Conservation (phyloP, 2,329 filamentous ascomycete genomes). For the Dothidotthia symphoricarpi region DNA sequence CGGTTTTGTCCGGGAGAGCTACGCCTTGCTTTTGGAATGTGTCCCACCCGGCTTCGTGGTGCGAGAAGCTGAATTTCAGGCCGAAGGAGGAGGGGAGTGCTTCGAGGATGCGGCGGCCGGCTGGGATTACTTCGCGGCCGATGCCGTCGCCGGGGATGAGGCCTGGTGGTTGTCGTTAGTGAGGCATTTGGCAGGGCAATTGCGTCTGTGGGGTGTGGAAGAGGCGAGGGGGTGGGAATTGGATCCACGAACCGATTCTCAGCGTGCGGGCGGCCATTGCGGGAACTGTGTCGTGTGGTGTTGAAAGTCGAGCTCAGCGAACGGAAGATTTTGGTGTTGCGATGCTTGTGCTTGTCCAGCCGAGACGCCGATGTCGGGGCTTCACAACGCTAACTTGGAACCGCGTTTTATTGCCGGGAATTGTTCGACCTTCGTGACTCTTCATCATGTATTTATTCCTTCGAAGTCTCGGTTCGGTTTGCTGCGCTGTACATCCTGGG, state of each 20-base stretch:
- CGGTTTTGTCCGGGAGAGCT: conserved; percentile 85
- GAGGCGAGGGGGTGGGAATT: conserved; percentile 1
- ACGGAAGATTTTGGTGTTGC: conserved; percentile 19
- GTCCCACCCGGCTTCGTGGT: conserved; percentile 90
- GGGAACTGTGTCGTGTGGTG: conserved; percentile 16
- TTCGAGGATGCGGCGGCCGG: conserved; percentile 87
- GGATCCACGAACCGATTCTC: conserved; percentile 20
- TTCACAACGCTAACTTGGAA: no score
- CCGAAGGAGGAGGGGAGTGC: conserved; percentile 86
- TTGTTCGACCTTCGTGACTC: no score
- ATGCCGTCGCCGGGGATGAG: conserved; percentile 98
- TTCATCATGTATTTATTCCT: no score
- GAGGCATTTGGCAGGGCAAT: background rate
- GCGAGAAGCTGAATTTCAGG: conserved; percentile 89
- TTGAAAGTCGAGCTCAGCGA: conserved; percentile 1
- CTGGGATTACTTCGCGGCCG: conserved; percentile 95
- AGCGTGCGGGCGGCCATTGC: conserved; percentile 35
- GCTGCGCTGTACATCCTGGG: no score
- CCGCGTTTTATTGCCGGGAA: no score
- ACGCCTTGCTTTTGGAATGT: conserved; percentile 87
- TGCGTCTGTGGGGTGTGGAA: no score
- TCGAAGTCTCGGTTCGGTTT: no score
- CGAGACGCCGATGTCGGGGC: conserved; percentile 16
- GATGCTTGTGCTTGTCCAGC: conserved; percentile 3
- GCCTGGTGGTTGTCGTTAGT: conserved; percentile 53